Conservation (phyloP, 169 alveolate genomes). For the Plasmodium fragile region DNA sequence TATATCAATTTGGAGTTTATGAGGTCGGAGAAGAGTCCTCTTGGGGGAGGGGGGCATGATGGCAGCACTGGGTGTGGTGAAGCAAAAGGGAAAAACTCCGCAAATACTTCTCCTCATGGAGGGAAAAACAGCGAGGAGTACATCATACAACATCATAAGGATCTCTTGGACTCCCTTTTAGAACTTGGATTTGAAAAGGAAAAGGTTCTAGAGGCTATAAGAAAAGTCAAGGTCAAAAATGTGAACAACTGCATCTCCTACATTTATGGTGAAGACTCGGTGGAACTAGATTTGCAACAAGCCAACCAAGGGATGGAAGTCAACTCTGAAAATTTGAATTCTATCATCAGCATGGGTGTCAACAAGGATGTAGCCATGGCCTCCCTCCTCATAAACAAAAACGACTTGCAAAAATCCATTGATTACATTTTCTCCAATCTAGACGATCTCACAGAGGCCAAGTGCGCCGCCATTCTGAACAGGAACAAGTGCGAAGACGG, state of each 20-base stretch:
- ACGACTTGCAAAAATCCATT: slow-evolving; percentile 46
- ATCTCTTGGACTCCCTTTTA: slow-evolving; percentile 26
- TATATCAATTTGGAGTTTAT: slow-evolving; percentile 33
- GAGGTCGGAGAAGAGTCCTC: not conserved
- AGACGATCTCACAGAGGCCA: slow-evolving; percentile 41
- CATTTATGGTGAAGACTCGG: slow-evolving; percentile 66
- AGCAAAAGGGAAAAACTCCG: not conserved
- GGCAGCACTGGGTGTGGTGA: not conserved
- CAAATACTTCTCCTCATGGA: not conserved
- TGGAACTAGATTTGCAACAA: slow-evolving; percentile 19
- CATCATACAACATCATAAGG: slow-evolving; percentile 10
- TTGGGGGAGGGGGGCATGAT: not conserved
- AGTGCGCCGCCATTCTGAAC: slow-evolving; percentile 32
- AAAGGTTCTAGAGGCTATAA: slow-evolving; percentile 39
- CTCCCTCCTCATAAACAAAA: slow-evolving; percentile 46
- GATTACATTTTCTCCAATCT: slow-evolving; percentile 54
- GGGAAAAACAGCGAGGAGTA: not conserved
- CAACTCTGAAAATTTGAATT: slow-evolving; percentile 28
- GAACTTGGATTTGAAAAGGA: slow-evolving; percentile 66
- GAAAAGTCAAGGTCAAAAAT: slow-evolving; percentile 60
- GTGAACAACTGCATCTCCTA: slow-evolving; percentile 61
- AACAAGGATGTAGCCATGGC: slow-evolving; percentile 72
- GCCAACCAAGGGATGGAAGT: slow-evolving; percentile 7
- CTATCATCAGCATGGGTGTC: slow-evolving; percentile 42
- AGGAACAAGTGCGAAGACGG: slow-evolving; percentile 72